These are phyloP conservation scores for Diaporthe nobilis DNA, from an alignment of 2,329 filamentous ascomycete species.

Conservation along the genomic window DNA sequence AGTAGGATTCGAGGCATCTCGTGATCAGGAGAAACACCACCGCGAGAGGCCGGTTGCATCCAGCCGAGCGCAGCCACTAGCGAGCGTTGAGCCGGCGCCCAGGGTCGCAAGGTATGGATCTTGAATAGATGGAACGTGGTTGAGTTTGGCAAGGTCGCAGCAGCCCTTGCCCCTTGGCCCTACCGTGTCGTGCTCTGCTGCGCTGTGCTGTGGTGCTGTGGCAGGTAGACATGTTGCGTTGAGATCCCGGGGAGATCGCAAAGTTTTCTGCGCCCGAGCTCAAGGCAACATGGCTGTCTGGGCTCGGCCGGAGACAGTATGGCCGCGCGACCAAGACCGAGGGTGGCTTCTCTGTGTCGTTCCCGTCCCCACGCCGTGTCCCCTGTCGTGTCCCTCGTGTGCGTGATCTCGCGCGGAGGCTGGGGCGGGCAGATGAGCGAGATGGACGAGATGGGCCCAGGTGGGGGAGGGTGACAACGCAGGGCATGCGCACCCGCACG, in stretches of 20 bases:
- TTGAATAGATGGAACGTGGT: slow-evolving; percentile 24
- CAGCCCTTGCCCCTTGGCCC: slow-evolving; percentile 5
- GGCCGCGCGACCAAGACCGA: slow-evolving; percentile 23
- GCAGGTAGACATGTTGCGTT: slow-evolving; percentile 1
- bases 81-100: slow-evolving; percentile 14
- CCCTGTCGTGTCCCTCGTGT: neutral
- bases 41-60: slow-evolving; percentile 1
- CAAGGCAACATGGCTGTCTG: slow-evolving; percentile 23
- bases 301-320: slow-evolving; percentile 27
- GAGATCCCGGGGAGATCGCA: slow-evolving; percentile 19
- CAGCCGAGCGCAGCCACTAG: slow-evolving; percentile 11
- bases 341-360: neutral
- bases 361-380: slow-evolving; percentile 1
- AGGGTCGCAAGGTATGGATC: neutral
- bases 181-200: slow-evolving; percentile 1
- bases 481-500: neutral
- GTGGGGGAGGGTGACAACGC: slow-evolving; percentile 24
- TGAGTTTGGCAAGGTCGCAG: slow-evolving; percentile 23
- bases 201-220: neutral
- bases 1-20: slow-evolving; percentile 5
- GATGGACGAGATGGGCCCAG: slow-evolving; percentile 18
- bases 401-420: slow-evolving; percentile 19
- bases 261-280: slow-evolving; percentile 10
- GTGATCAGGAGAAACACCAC: slow-evolving; percentile 17
- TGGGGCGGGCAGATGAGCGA: slow-evolving; percentile 1